phyloP scores from a whole-genome alignment of 768 basidiomycete species.

The Auriscalpium orientale region DNA sequence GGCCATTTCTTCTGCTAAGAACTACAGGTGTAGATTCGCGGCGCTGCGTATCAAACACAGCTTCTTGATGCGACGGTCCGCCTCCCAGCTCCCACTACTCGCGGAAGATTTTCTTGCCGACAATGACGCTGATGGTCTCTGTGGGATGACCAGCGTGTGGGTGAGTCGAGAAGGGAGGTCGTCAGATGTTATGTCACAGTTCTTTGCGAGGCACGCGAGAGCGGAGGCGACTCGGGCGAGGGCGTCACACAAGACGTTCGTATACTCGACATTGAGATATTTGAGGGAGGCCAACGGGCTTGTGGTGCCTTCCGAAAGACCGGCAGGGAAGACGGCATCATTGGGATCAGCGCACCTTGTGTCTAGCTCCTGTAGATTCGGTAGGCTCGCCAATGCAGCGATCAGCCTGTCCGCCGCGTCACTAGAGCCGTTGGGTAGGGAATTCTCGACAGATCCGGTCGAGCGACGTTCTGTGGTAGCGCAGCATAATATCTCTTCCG shows the following conservation, averaged over 20 bases:
- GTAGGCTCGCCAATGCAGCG: conserved; percentile 4
- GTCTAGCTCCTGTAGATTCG: conserved; percentile 10
- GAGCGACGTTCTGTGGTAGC: conserved; percentile 45
- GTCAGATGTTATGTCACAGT: conserved; percentile 46
- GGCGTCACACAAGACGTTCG: conserved; percentile 42
- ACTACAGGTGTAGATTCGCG: conserved; percentile 15
- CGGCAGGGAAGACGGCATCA: conserved; percentile 51
- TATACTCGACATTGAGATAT: conserved; percentile 61
- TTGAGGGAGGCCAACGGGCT: conserved; percentile 42
- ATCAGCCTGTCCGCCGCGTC: conserved; percentile 3
- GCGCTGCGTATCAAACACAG: conserved; percentile 13
- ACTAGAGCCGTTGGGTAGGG: conserved; percentile 37
- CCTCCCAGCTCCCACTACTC: conserved; percentile 76
- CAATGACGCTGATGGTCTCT: conserved; percentile 29
- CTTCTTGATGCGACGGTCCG: conserved; percentile 41
- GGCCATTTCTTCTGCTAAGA: neutral
- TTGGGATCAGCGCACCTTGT: conserved; percentile 38
- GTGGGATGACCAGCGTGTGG: neutral
- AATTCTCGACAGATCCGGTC: conserved; percentile 69
- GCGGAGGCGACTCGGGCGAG: conserved; percentile 28
- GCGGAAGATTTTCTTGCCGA: conserved; percentile 64
- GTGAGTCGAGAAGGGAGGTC: conserved; percentile 26
- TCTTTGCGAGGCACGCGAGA: conserved; percentile 41
- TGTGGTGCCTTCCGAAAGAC: conserved; percentile 8
- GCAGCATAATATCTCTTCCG: conserved; percentile 40